Conservation (phyloP, 768 basidiomycete species). For the Paxillus involutus region DNA sequence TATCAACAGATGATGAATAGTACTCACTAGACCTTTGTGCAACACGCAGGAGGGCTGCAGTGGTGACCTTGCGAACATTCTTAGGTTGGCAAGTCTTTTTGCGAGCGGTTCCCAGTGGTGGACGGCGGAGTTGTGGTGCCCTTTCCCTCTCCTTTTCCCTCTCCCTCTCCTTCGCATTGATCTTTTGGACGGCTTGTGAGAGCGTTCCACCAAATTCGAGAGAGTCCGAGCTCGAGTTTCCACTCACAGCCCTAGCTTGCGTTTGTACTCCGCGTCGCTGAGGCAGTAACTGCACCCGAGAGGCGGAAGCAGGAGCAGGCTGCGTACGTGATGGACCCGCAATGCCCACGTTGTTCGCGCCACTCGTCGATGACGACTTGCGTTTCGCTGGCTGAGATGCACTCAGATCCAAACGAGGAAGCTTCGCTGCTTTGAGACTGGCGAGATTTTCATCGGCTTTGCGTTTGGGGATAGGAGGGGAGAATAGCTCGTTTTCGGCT, state of each 20-base stretch:
- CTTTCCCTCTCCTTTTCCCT: neutral
- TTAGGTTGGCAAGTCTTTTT: slow-evolving; percentile 9
- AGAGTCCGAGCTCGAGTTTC: slow-evolving; percentile 20
- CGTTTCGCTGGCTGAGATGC: neutral
- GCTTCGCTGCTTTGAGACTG: slow-evolving; percentile 15
- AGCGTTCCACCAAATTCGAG: slow-evolving; percentile 4
- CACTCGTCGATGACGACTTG: neutral
- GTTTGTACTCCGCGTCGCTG: neutral
- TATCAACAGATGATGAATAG: neutral
- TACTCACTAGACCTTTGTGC: slow-evolving; percentile 24
- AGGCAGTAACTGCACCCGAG: neutral
- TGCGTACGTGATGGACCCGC: slow-evolving; percentile 11
- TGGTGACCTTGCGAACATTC: slow-evolving; percentile 11
- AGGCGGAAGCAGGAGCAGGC: neutral
- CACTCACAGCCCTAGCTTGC: neutral
- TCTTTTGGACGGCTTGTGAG: slow-evolving; percentile 15
- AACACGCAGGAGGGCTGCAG: slow-evolving; percentile 7
- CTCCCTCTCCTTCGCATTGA: slow-evolving; percentile 6
- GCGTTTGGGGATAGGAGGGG: slow-evolving; percentile 24
- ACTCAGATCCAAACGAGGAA: slow-evolving; percentile 16
- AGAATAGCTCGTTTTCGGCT: slow-evolving; percentile 5
- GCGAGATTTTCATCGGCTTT: slow-evolving; percentile 20
- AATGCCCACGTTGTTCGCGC: neutral
- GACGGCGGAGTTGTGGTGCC: neutral
- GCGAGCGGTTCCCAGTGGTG: slow-evolving; percentile 8